Evolutionary conservation across 2,329 filamentous ascomycete genomes (phyloP).

Genomic region (Dactylellina cionopaga): DNA sequence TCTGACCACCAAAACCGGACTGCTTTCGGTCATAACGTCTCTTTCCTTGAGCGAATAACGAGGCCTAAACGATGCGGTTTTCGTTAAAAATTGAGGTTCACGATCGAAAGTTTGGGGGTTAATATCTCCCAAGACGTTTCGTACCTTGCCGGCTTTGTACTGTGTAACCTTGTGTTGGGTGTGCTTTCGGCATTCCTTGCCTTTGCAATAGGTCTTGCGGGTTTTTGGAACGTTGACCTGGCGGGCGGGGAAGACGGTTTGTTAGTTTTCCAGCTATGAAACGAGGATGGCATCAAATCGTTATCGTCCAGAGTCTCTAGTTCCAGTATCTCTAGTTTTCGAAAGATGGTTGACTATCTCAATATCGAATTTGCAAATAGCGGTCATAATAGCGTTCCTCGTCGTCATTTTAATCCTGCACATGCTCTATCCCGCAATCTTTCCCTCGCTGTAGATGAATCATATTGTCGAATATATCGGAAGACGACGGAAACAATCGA

Average conservation of each 20-base stretch:
- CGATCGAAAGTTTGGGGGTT: too few relatives aligned
- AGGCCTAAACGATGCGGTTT: slow-evolving; percentile 73
- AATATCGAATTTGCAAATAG: background rate
- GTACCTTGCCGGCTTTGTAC: slow-evolving; percentile 94
- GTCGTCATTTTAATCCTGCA: background rate
- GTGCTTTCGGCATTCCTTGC: slow-evolving; percentile 91
- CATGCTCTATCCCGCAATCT: background rate
- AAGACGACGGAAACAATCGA: slow-evolving; percentile 13
- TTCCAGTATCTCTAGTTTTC: slow-evolving; percentile 18
- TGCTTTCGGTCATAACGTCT: slow-evolving; percentile 99
- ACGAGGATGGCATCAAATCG: too few relatives aligned
- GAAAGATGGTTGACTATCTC: background rate
- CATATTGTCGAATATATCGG: background rate
- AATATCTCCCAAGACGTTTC: too few relatives aligned
- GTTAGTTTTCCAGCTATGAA: slow-evolving; percentile 36
- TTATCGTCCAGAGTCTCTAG: slow-evolving; percentile 13
- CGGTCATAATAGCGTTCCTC: background rate
- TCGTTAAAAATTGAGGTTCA: slow-evolving; percentile 56
- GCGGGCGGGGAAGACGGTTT: slow-evolving; percentile 14
- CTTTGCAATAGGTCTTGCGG: slow-evolving; percentile 96
- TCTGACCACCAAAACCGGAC: slow-evolving; percentile 99
- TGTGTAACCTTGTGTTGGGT: slow-evolving; percentile 92
- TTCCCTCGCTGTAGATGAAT: background rate
- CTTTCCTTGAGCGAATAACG: slow-evolving; percentile 98
- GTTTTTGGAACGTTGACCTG: slow-evolving; percentile 99